These are phyloP conservation scores for Myxozyma nipponensis DNA, from an alignment of 805 yeast species.

Conservation along the genomic window DNA sequence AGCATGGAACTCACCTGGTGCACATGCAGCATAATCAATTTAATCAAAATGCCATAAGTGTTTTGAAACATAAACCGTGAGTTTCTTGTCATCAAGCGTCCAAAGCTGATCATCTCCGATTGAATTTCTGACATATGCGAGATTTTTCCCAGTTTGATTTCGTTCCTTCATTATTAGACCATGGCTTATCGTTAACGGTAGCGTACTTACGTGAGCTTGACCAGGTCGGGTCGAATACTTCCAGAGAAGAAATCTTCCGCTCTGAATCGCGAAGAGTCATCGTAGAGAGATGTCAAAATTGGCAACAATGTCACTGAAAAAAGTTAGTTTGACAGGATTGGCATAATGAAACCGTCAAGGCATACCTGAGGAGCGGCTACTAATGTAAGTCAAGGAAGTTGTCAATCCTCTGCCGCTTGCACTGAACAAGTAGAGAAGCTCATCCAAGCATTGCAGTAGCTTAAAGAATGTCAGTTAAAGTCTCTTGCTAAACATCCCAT, in stretches of 20 bases:
- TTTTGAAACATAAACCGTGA: background rate
- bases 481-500: no score
- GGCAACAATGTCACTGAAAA: background rate
- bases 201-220: slow-evolving; percentile 3
- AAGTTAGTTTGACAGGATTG: no score
- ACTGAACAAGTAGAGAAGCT: no score
- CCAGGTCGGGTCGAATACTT: background rate
- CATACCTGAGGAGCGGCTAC: no score
- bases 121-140: slow-evolving; percentile 9
- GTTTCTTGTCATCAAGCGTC: slow-evolving; percentile 1
- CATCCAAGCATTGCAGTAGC: no score
- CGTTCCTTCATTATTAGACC: no score
- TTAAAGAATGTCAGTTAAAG: no score
- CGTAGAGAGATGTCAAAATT: background rate
- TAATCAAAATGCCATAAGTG: background rate
- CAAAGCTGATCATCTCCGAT: slow-evolving; percentile 4
- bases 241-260: slow-evolving; percentile 5
- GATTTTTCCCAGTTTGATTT: slow-evolving; percentile 8
- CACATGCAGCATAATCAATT: slow-evolving; percentile 5
- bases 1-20: slow-evolving; percentile 1
- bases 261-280: background rate
- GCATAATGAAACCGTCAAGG: no score
- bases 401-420: no score
- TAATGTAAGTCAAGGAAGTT: no score
- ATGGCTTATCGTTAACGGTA: no score